Evolutionary conservation across 345 rosid genomes (phyloP), one percentile per base, ranked within the genome.

Genomic region (Moringa oleifera): DNA sequence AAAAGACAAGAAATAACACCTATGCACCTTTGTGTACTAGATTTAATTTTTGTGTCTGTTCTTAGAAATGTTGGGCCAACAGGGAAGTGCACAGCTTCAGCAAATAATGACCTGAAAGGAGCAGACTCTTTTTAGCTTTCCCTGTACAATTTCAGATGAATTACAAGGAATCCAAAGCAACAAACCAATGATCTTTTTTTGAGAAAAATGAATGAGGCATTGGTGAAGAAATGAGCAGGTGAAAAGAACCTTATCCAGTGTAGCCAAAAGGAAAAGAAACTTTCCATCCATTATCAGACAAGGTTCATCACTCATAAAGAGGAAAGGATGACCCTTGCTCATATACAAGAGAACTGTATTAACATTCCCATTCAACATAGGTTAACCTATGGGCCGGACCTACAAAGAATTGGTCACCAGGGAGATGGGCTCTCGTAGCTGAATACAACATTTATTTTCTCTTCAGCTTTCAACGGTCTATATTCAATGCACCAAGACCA

Each of bases 1-100:
- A 23, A 51, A 77, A 73, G 81, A 70, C 75, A 77, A 69, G 80
- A 67, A 77, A 77, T 22, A 20, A 19, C 72, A 46, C 63, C 77
- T 64, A 36, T 41, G 23, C 66, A 25, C 55, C 37, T 33, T 11
- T 33, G 37, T 41, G 6, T 33, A 5, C 37, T 41, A 11, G 1
- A 41, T 41, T 1, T 41, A 41, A n/a, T 41, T 41, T 41, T 41
- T 15, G 12, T 4, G 47, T 1, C 6, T 33, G 5, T 11, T 33
- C 5, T 33, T 33, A 33, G 12, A 41, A 15, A 41, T 7, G 47
- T 16, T 41, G 47, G 47, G 12, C 13, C 47, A 4, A 41, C 47
- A 41, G 17, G 47, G 47, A 33, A 33, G 11, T 33, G 5, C 47
- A 41, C 6, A 5, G 19, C 47, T 51, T 11, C 36, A 33, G 64